Percentiles rank a stretch among this genome's conserved stretches.
Conservation (phyloP, 441 rosid genomes). For the Capsella rubella region DNA sequence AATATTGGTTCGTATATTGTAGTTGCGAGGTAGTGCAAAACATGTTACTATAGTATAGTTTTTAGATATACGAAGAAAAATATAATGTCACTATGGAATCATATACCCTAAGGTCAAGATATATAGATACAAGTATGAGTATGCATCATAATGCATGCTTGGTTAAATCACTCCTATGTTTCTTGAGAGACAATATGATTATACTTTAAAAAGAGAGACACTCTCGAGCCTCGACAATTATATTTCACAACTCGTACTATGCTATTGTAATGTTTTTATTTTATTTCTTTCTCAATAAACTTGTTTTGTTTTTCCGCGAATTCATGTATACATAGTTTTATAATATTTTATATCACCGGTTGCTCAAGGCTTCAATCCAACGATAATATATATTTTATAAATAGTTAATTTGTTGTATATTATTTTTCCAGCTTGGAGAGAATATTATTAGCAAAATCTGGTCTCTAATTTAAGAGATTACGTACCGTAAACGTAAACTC, state of each 20-base stretch:
- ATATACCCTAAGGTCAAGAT: constrained; percentile 2
- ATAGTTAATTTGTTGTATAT: constrained; percentile 3
- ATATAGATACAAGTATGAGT: constrained; percentile 14
- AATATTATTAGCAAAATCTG: constrained; percentile 10
- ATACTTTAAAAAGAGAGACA: not conserved
- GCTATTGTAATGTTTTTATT: constrained; percentile 29
- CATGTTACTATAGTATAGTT: not conserved
- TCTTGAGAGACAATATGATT: constrained; percentile 44
- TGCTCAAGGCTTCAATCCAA: not conserved
- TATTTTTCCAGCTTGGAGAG: constrained; percentile 18
- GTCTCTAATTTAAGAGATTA: constrained; percentile 5
- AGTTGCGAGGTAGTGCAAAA: constrained; percentile 28
- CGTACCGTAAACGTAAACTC: constrained; percentile 44
- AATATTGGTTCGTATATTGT: constrained; percentile 20
- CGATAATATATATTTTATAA: not conserved
- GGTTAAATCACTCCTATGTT: constrained; percentile 30
- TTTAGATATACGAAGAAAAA: not conserved
- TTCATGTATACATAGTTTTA: not conserved
- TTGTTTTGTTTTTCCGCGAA: constrained; percentile 23
- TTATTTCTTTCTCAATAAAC: constrained; percentile 16
- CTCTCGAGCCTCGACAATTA: constrained; percentile 37
- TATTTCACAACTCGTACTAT: constrained; percentile 24
- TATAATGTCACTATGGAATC: constrained; percentile 15
- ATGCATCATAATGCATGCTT: constrained; percentile 36
- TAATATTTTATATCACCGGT: not conserved